A percentile compares a stretch with the other conserved stretches of the same genome.
These are phyloP conservation scores for Meira nashicola DNA, from an alignment of 1,284 basidiomycete species.

Conservation along the genomic window DNA sequence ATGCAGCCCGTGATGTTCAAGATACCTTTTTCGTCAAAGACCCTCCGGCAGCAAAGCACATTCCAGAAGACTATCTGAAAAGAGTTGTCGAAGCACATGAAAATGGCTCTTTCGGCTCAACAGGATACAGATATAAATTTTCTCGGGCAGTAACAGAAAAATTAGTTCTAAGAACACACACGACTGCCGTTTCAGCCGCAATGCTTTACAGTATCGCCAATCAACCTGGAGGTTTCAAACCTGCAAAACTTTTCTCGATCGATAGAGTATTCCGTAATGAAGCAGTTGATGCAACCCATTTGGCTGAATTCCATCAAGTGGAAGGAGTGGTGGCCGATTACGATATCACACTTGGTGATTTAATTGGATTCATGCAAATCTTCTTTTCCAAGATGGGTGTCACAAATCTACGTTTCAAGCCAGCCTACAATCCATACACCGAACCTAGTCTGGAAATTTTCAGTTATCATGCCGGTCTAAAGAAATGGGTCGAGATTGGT, in stretches of 20 bases:
- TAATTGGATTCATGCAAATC: slow-evolving; percentile 66
- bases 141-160: slow-evolving; percentile 82
- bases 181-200: slow-evolving; percentile 86
- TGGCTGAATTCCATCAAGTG: slow-evolving; percentile 99
- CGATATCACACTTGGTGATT: slow-evolving; percentile 86
- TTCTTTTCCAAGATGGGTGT: slow-evolving; percentile 99
- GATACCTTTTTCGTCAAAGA: slow-evolving; percentile 99
- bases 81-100: slow-evolving; percentile 85
- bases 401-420: slow-evolving; percentile 88
- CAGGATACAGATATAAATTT: slow-evolving; percentile 98
- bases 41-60: slow-evolving; percentile 70
- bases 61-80: slow-evolving; percentile 80
- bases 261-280: slow-evolving; percentile 99
- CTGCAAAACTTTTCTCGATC: slow-evolving; percentile 95
- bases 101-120: slow-evolving; percentile 84
- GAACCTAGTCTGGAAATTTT: slow-evolving; percentile 99
- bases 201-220: slow-evolving; percentile 79
- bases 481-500: slow-evolving; percentile 87
- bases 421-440: slow-evolving; percentile 71
- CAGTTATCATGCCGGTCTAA: slow-evolving; percentile 88
- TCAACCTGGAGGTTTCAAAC: slow-evolving; percentile 74
- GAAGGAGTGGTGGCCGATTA: slow-evolving; percentile 97
- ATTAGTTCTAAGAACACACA: slow-evolving; percentile 91
- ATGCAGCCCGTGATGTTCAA: slow-evolving; percentile 94
- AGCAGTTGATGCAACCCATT: slow-evolving; percentile 96